Evolutionary conservation across 2,329 filamentous ascomycete genomes (phyloP), one percentile per base, ranked within the genome.

Genomic region (Dichotomopilus funicola): DNA sequence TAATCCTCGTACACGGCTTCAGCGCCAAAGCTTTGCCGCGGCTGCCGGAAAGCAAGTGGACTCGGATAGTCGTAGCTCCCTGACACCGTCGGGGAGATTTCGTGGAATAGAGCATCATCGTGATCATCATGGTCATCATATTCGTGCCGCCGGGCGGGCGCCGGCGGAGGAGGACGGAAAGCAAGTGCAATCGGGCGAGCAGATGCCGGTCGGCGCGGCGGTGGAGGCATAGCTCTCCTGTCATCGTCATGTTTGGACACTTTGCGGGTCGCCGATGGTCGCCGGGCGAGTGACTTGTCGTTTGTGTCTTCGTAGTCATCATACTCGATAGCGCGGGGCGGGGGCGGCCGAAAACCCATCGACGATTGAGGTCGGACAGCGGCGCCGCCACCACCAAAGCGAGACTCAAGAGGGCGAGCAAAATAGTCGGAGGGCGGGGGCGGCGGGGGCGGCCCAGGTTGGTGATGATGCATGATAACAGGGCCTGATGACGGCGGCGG

Each of bases 201-300:
- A 55, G 66, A 47, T 63, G 71, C 36, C 65, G 67, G 37, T 65
- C 69, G 46, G 65, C 68, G 66, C 4, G 57, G 59, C 0, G 77
- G 77, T 9, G 77, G 77, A 9, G 79, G 78, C 77, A 80, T 79
- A 35, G 71, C 69, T 49, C 63, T 67, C 36, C 74, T 71, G 51
- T 78, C 76, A 1, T 78, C 74, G 0, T 75, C 71, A 6, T 69
- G 64, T 53, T 72, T 75, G 53, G 59, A 64, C 61, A 38, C 44
- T 65, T 70, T 63, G 68, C 73, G 10, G 68, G 68, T 37, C 70
- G 64, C 56, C 1, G 78, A 79, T n/a, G 72, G 60, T 27, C 75
- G 74, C 33, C 77, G 71, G 5, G 67, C 48, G 1, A 75, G 57
- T 3, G 51, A 35, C 56, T 51, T 47, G n/a, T 60, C 69, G 34